Base-by-base conservation (phyloP, 2,329 filamentous ascomycete species). In the Aspergillus ochraceoroseus region DNA sequence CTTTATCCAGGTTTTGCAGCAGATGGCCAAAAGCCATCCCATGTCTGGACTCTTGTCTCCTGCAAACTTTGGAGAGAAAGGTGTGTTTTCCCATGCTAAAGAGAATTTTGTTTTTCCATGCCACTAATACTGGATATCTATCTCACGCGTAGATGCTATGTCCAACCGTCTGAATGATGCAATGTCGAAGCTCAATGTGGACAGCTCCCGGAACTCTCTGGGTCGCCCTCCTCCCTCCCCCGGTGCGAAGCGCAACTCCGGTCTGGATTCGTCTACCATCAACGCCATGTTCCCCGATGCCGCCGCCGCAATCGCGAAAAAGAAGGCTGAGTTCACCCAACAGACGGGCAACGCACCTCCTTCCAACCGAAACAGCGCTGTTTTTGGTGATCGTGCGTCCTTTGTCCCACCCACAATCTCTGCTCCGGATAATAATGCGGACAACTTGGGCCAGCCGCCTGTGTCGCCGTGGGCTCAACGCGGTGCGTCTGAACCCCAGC, bases 281-380 rank as follows among this genome's bases (percentile, higher is more conserved):
- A 95, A 95, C 67, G 88, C 87, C 57, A 96, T 98, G 92, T 98
- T 98, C 65, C 92, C 92, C 5, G 92, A 98, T 70, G 92, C 92
- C 30, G 92, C 92, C 9, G 90, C 90, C 28, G 92, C 92, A n/a
- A 96, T 98, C 64, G 90, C 90, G 17, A 94, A 92, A 46, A 90
- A 98, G 67, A 95, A 95, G 72, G 90, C 89, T 43, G 94, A 95
- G 64, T 96, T 94, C 61, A 94, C 89, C 12, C 89, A 95, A 64
- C 86, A 94, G 63, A 95, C 89, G 3, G 92, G 90, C 44, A 87
- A 89, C 50, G 82, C 83, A 14, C 88, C 89, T 3, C 80, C 86
- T 1, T 95, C 92, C 14, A 95, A 94, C 72, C 82, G 92, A 44
- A 96, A 95, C 70, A 96, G 90, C 64, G 75, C 82, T 47, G 80